Evolutionary conservation across 208 protist species (phyloP).

Genomic region (Eutreptiella sp.): DNA sequence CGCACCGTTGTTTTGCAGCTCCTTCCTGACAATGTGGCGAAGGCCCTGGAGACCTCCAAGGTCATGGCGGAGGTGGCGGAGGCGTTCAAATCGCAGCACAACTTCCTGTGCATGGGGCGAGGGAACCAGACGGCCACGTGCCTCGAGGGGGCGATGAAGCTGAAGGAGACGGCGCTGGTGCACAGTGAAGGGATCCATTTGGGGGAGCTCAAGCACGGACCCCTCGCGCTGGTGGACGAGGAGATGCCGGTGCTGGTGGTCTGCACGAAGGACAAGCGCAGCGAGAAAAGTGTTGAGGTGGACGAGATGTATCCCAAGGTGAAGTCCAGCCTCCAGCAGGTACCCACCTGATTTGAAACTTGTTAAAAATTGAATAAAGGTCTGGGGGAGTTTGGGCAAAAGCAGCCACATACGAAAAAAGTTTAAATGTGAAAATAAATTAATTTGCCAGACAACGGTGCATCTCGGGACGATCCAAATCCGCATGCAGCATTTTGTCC

Average conservation of each 20-base stretch:
- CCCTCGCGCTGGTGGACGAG: constrained; percentile 91
- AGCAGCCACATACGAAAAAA: too few species aligned
- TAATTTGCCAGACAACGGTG: too few species aligned
- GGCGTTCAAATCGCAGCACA: constrained; percentile 43
- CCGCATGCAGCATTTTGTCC: too few species aligned
- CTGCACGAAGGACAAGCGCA: constrained; percentile 46
- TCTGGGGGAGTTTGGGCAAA: too few species aligned
- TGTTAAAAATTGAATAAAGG: too few species aligned
- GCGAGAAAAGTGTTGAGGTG: too few species aligned
- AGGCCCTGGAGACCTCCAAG: constrained; percentile 48
- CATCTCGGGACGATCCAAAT: too few species aligned
- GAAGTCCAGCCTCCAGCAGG: constrained; percentile 77
- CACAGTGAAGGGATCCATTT: constrained; percentile 91
- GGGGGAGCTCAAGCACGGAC: constrained; percentile 96
- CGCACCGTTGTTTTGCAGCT: too few species aligned
- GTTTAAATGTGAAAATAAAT: too few species aligned
- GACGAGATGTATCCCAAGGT: constrained; percentile 61
- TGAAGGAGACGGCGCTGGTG: constrained; percentile 95
- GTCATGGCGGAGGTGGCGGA: constrained; percentile 61
- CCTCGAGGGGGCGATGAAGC: constrained; percentile 89
- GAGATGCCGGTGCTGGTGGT: constrained; percentile 82
- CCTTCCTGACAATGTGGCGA: constrained; percentile 50
- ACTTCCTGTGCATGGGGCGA: constrained; percentile 74
- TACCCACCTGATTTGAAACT: too few species aligned
- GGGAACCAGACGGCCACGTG: constrained; percentile 84